Percentiles rank a stretch among this genome's conserved stretches.
phyloP scores from a whole-genome alignment of 768 basidiomycete genomes.

The Lentinus tigrinus region DNA sequence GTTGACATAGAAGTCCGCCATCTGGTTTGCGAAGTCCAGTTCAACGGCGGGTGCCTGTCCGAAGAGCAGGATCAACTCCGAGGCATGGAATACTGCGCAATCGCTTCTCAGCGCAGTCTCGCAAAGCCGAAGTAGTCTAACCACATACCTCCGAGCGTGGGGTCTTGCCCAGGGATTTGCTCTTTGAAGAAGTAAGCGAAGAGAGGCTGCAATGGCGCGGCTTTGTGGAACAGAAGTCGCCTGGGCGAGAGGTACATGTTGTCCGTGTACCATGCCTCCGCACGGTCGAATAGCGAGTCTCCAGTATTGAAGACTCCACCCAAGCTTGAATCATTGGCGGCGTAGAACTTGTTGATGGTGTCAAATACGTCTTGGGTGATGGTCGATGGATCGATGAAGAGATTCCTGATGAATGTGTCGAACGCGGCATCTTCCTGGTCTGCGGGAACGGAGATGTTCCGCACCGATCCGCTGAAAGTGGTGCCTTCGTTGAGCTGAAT shows the following conservation, averaged over 20 bases:
- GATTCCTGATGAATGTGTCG: conserved; percentile 43
- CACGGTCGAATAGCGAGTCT: conserved; percentile 57
- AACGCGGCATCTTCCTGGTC: conserved; percentile 44
- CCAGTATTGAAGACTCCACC: conserved; percentile 59
- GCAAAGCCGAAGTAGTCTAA: background rate
- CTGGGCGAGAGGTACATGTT: conserved; percentile 54
- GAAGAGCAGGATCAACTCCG: conserved; percentile 49
- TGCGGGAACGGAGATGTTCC: conserved; percentile 38
- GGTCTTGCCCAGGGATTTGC: conserved; percentile 54
- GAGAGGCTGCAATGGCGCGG: conserved; percentile 44
- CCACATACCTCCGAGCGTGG: conserved; percentile 43
- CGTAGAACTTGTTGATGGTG: conserved; percentile 41
- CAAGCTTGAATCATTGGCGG: conserved; percentile 45
- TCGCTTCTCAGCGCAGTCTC: too few species aligned
- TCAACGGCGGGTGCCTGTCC: conserved; percentile 49
- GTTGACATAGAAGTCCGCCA: conserved; percentile 54
- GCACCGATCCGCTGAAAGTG: conserved; percentile 39
- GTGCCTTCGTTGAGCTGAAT: conserved; percentile 56
- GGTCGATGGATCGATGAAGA: conserved; percentile 54
- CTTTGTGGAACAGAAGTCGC: conserved; percentile 49
- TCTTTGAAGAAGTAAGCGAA: conserved; percentile 58
- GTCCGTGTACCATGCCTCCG: conserved; percentile 57
- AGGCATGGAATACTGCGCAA: conserved; percentile 44
- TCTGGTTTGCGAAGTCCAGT: conserved; percentile 43
- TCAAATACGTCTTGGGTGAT: conserved; percentile 42